Evolutionary conservation across 257 asterid genomes (phyloP).

Genomic region (Asclepias syriaca): DNA sequence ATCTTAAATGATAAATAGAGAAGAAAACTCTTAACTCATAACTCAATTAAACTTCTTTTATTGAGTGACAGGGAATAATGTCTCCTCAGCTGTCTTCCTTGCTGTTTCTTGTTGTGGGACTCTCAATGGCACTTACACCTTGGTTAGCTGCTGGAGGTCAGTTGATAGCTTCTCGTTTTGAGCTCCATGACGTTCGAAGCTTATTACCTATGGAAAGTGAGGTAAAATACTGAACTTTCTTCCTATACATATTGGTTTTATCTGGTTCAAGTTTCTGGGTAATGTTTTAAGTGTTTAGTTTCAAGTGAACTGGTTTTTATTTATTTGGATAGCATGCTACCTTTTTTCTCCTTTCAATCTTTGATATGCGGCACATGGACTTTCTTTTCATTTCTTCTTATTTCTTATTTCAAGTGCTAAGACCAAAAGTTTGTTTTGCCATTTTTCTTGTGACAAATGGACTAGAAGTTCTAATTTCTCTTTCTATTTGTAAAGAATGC

Average conservation of each 20-base stretch:
- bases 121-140: constrained; percentile 98
- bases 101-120: constrained; percentile 93
- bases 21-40: background rate
- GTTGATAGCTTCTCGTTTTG: constrained; percentile 93
- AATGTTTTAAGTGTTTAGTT: background rate
- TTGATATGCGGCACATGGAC: background rate
- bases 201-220: constrained; percentile 95
- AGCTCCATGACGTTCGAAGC: constrained; percentile 95
- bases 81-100: constrained; percentile 81
- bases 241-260: background rate
- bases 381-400: background rate
- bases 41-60: background rate
- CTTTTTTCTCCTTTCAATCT: background rate
- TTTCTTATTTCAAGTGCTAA: background rate
- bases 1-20: background rate
- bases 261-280: background rate
- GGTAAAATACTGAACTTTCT: constrained; percentile 40
- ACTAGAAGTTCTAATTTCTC: background rate
- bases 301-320: background rate
- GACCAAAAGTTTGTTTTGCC: constrained; percentile 6
- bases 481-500: background rate
- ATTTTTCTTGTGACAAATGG: background rate
- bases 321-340: background rate
- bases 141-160: constrained; percentile 99
- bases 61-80: constrained; percentile 79